Base-by-base conservation (phyloP, 352 stramenopile genomes). In the Elongisporangium senticosum region DNA sequence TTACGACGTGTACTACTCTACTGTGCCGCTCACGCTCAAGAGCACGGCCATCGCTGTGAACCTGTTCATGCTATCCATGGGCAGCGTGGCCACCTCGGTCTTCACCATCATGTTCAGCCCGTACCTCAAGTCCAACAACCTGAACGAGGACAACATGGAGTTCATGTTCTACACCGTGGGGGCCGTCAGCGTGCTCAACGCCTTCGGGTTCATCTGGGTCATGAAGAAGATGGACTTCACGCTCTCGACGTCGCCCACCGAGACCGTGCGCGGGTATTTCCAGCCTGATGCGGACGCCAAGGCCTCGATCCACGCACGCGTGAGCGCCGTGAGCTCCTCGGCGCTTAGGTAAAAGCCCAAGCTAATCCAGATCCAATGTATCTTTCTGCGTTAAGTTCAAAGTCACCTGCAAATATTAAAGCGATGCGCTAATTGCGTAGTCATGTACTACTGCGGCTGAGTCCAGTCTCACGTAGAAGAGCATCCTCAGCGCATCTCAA, bases 111-210 rank as follows among this genome's bases (percentile, higher is more conserved):
- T 88, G 68, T 88, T 86, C 68, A 61, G 62, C 26, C 67, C 63
- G 53, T 82, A 85, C 64, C 50, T 88, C 15, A 55, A 61, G 39
- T 63, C 58, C 10, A 62, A 88, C 67, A 53, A 87, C 66, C 58
- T 89, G 54, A 89, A 89, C 67, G 65, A 86, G 2, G 68, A 69
- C 61, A 59, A 87, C 64, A 56, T 89, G 21, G 79, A 89, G 73
- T 86, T 86, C 66, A 83, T 89, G 74, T 84, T 86, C 64, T 89
- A 83, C 65, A 69, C 66, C 1, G 67, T 87, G 43, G 77, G 61
- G 1, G 59, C 51, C 14, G 60, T 86, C 37, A 75, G 67, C 21
- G 43, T 83, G 15, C 58, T 86, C 48, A 89, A 86, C 67, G 59
- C 82, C 58, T 21, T 82, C 40, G 64, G 63, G 13, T 89, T 80